Evolutionary conservation across 495 filamentous ascomycete genomes (phyloP), one percentile per base, ranked within the genome.

Genomic region (Penicillium nucicola): DNA sequence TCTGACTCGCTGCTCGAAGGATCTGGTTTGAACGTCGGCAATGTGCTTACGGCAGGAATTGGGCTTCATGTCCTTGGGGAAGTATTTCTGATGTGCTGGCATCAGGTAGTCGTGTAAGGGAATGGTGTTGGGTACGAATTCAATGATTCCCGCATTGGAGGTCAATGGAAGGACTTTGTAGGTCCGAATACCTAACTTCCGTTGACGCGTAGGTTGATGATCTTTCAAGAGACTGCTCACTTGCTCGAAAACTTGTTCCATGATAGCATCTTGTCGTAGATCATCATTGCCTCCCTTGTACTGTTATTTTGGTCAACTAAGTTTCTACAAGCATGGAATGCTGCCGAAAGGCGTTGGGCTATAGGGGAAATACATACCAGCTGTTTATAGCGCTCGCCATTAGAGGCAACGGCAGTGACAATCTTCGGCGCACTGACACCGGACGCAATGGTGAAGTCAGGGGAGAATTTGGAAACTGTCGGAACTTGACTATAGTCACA

Each of bases 161-260:
- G 87, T 92, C 25, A 99, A 75, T 0, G 93, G 93, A 9, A 97
- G 73, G 14, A 99, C 93, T 64, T 96, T 96, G 77, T 99, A 99
- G 1, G 93, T 96, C 25, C 93, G 75, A 59, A 99, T 90, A 3
- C 84, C 84, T 17, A 99, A 77, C 54, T 92, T 88, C 2, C 93
- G 86, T 58, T 95, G 91, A 9, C 88, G 84, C 6, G 95, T 96
- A 10, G 86, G 82, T 41, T 87, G 82, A 57, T 96, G 87, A 19
- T 86, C 85, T 68, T 87, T 86, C 19, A 99, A 77, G 5, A 97
- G 84, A 46, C 86, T 85, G 60, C 87, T 95, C 23, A 97, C 93
- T 78, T 96, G 89, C 41, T 89, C 89, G 69, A 97, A 99, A 25
- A 99, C 93, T 70, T 99, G 93, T 66, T 97, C 95, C 95, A 99